Conservation (phyloP, 1,284 basidiomycete species). For the Peniophora sp. region DNA sequence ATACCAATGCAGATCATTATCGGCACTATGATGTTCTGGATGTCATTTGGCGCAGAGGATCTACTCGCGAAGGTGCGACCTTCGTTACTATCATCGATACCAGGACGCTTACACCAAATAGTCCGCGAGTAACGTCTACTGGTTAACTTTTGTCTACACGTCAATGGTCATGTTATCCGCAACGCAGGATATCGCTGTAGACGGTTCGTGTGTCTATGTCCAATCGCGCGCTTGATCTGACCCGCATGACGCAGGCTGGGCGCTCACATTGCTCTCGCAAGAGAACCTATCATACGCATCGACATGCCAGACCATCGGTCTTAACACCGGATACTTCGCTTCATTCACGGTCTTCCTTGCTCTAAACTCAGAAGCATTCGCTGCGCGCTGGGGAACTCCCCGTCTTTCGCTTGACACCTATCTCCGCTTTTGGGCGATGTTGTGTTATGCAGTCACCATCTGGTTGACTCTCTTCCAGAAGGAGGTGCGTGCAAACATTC, state of each 20-base stretch:
- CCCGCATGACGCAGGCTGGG: constrained; percentile 65
- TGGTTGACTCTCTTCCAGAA: constrained; percentile 88
- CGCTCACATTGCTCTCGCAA: constrained; percentile 90
- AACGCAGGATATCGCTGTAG: constrained; percentile 98
- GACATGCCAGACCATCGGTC: constrained; percentile 95
- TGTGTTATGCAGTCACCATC: constrained; percentile 78
- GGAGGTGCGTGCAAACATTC: constrained; percentile 47
- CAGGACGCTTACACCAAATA: constrained; percentile 23
- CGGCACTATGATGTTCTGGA: constrained; percentile 82
- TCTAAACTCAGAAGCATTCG: constrained; percentile 89
- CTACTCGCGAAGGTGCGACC: constrained; percentile 74
- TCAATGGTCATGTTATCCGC: constrained; percentile 92
- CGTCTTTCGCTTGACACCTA: constrained; percentile 78
- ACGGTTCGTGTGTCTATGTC: constrained; percentile 43
- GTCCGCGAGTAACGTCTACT: constrained; percentile 76
- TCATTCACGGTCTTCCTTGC: constrained; percentile 98
- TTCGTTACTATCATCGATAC: constrained; percentile 4
- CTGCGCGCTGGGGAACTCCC: constrained; percentile 76
- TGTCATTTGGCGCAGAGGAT: constrained; percentile 74
- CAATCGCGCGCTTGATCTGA: constrained; percentile 9
- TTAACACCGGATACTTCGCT: constrained; percentile 94
- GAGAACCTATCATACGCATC: constrained; percentile 96
- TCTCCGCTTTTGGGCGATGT: constrained; percentile 78
- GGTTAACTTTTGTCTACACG: constrained; percentile 85
- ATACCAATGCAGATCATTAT: constrained; percentile 94